These are phyloP conservation scores for Pulveroboletus sp. DNA, from an alignment of 768 basidiomycete species.

Conservation along the genomic window DNA sequence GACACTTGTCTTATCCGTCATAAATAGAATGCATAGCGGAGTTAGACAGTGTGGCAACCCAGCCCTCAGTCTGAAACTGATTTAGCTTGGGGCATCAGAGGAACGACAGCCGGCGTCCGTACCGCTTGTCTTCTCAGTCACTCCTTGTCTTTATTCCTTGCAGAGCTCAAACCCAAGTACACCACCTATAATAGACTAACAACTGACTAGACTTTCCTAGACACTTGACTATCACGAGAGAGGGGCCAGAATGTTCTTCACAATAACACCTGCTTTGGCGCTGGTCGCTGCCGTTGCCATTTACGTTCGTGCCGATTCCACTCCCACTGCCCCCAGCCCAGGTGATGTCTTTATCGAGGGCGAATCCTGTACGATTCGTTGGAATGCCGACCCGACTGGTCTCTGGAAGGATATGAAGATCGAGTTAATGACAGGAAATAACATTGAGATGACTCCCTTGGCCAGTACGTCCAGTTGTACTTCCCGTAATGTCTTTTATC, in stretches of 20 bases:
- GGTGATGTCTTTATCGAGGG: slow-evolving; percentile 56
- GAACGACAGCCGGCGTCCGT: neutral
- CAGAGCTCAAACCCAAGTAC: neutral
- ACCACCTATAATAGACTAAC: neutral
- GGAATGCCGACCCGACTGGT: slow-evolving; percentile 56
- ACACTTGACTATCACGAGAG: neutral
- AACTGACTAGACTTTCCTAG: neutral
- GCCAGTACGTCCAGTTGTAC: slow-evolving; percentile 45
- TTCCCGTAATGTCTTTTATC: neutral
- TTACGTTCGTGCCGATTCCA: slow-evolving; percentile 50
- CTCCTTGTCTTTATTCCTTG: slow-evolving; percentile 7
- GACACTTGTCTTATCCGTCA: neutral
- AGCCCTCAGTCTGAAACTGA: neutral
- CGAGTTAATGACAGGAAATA: slow-evolving; percentile 76
- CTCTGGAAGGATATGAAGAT: slow-evolving; percentile 70
- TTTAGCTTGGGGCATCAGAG: neutral
- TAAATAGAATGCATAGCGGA: neutral
- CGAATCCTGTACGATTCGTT: slow-evolving; percentile 47
- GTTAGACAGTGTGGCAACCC: neutral
- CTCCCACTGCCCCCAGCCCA: slow-evolving; percentile 57
- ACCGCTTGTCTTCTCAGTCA: slow-evolving; percentile 2
- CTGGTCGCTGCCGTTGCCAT: slow-evolving; percentile 26
- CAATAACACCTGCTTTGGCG: slow-evolving; percentile 7
- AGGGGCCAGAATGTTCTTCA: slow-evolving; percentile 15
- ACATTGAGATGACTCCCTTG: slow-evolving; percentile 61